These are phyloP conservation scores for Lichina pygmaea DNA, from an alignment of 495 filamentous ascomycete genomes.

Conservation along the genomic window DNA sequence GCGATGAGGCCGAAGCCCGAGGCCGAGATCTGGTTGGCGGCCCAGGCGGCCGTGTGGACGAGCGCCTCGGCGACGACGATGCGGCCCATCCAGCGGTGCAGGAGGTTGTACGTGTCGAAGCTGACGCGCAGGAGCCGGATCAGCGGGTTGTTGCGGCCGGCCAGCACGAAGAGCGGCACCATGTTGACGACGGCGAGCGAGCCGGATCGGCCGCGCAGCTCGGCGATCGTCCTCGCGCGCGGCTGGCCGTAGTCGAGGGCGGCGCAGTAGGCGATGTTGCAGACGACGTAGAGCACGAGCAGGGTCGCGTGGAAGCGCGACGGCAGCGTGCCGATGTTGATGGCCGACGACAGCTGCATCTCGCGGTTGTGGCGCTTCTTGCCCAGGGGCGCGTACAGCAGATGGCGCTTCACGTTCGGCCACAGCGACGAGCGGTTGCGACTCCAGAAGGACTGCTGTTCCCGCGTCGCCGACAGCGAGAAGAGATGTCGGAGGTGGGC, in stretches of 20 bases:
- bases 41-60: conserved; percentile 48
- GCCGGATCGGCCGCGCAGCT: conserved; percentile 50
- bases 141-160: conserved; percentile 42
- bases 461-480: conserved; percentile 22
- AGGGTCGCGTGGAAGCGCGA: conserved; percentile 57
- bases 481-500: conserved; percentile 44
- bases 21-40: not conserved
- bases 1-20: not conserved
- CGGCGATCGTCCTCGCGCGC: conserved; percentile 19
- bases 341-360: conserved; percentile 43
- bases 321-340: conserved; percentile 69
- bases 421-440: not conserved
- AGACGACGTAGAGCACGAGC: conserved; percentile 31
- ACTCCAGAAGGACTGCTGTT: conserved; percentile 27
- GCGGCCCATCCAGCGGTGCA: conserved; percentile 88
- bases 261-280: conserved; percentile 38
- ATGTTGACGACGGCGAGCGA: conserved; percentile 53
- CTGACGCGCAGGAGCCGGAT: conserved; percentile 47
- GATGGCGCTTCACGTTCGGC: conserved; percentile 35
- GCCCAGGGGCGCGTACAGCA: conserved; percentile 67
- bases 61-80: conserved; percentile 55
- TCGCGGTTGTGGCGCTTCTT: conserved; percentile 67
- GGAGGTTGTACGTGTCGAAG: conserved; percentile 87
- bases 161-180: conserved; percentile 43
- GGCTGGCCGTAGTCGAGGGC: conserved; percentile 26